Conservation (phyloP, 495 filamentous ascomycete species). For the Aspergillus taichungensis region DNA sequence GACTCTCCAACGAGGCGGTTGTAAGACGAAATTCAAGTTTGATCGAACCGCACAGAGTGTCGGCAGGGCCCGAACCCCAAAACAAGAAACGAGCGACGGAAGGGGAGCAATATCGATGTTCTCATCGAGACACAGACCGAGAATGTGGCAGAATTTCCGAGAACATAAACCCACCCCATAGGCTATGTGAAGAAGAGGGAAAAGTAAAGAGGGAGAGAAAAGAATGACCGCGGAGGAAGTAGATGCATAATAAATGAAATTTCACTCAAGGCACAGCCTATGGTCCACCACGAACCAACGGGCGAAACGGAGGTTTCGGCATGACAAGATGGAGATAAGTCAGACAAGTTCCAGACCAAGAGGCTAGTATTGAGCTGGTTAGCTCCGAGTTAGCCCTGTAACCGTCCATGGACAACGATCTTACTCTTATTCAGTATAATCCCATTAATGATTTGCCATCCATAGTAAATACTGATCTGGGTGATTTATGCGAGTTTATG, state of each 20-base stretch:
- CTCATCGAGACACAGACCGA: constrained; percentile 13
- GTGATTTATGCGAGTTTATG: too few species aligned
- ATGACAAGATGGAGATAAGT: too few species aligned
- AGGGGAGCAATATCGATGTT: constrained; percentile 25
- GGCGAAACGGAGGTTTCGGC: too few species aligned
- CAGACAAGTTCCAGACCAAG: too few species aligned
- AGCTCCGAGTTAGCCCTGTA: too few species aligned
- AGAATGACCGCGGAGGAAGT: neutral
- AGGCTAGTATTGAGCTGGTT: too few species aligned
- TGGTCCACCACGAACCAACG: neutral
- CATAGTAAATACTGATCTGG: too few species aligned
- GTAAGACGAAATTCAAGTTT: too few species aligned
- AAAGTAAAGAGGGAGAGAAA: constrained; percentile 2
- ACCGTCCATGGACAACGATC: too few species aligned
- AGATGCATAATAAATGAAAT: neutral
- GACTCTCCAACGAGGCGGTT: neutral
- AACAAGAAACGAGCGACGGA: constrained; percentile 15
- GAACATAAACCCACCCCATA: constrained; percentile 13
- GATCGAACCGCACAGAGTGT: constrained; percentile 6
- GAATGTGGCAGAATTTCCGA: constrained; percentile 12
- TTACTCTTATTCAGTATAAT: too few species aligned
- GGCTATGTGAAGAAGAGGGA: constrained; percentile 1
- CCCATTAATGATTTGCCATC: too few species aligned
- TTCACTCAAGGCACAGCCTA: constrained; percentile 5
- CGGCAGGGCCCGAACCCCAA: constrained; percentile 14